Conservation (phyloP, 495 filamentous ascomycete genomes). For the Penicillium silybi region DNA sequence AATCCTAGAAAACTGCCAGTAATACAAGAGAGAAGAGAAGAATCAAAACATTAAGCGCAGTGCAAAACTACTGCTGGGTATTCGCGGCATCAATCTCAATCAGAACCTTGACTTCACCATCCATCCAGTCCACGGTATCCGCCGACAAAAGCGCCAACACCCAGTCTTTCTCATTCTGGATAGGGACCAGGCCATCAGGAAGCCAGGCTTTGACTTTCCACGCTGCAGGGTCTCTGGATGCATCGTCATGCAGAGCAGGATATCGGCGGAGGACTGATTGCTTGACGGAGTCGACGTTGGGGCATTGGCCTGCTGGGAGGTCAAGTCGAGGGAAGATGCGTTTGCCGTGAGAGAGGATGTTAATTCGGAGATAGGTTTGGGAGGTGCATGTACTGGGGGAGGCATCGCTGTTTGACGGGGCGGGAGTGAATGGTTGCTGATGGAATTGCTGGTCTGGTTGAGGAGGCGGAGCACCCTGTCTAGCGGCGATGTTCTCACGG, state of each 20-base stretch:
- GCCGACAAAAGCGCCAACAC: constrained; percentile 38
- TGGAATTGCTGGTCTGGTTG: constrained; percentile 21
- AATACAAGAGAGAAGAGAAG: constrained; percentile 4
- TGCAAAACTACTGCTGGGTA: constrained; percentile 8
- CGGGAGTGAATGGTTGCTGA: constrained; percentile 14
- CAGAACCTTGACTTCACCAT: constrained; percentile 44
- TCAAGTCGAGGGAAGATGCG: constrained; percentile 39
- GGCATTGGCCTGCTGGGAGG: constrained; percentile 33
- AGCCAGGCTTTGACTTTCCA: constrained; percentile 42
- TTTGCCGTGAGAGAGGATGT: constrained; percentile 40
- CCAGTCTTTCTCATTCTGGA: constrained; percentile 45
- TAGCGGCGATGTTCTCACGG: constrained; percentile 34
- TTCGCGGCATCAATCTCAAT: constrained; percentile 30
- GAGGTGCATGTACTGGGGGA: constrained; percentile 3
- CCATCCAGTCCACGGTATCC: constrained; percentile 50
- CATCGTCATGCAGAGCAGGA: constrained; percentile 7
- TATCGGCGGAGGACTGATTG: constrained; percentile 33
- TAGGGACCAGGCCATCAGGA: constrained; percentile 35
- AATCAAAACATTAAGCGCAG: background rate
- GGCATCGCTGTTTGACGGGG: constrained; percentile 6
- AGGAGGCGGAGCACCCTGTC: constrained; percentile 15
- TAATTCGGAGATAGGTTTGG: constrained; percentile 36
- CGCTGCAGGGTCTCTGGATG: constrained; percentile 2
- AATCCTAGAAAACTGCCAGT: background rate
- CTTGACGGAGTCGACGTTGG: constrained; percentile 30